Evolutionary conservation across 2,329 filamentous ascomycete species (phyloP).

Genomic region (Botrytis galanthina): DNA sequence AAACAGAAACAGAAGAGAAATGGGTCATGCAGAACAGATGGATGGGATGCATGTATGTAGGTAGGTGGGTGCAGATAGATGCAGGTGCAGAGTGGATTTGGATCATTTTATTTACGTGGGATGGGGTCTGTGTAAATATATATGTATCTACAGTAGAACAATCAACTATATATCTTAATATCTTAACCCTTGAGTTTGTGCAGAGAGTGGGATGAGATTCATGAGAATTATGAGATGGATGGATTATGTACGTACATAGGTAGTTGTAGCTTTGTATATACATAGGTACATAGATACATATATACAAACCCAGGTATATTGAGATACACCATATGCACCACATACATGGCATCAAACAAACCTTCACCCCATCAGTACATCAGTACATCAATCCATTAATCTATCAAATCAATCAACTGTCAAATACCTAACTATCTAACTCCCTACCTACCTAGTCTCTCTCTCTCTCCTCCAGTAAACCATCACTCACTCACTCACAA

Average conservation of each 20-base stretch:
- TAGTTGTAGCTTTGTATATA: too few species aligned
- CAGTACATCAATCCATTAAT: too few species aligned
- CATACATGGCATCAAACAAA: too few species aligned
- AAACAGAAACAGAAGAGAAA: neutral
- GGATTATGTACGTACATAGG: neutral
- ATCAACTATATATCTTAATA: too few species aligned
- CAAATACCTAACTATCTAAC: neutral
- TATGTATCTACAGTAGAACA: too few species aligned
- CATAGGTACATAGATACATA: too few species aligned
- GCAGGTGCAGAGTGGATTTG: neutral
- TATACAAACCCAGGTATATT: too few species aligned
- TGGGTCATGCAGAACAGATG: neutral
- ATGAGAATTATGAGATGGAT: neutral
- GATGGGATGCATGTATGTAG: neutral
- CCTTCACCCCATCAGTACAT: too few species aligned
- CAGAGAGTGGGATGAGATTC: neutral
- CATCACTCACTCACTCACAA: too few species aligned
- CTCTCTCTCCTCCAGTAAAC: neutral
- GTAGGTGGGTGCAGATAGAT: neutral
- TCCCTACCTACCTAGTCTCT: too few species aligned
- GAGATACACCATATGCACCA: too few species aligned
- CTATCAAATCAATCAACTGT: neutral
- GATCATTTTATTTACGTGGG: neutral
- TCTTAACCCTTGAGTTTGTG: neutral
- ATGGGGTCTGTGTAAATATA: too few species aligned